Base-by-base conservation (phyloP, 129 eudicot species). In the Chrysanthemum makinoi region DNA sequence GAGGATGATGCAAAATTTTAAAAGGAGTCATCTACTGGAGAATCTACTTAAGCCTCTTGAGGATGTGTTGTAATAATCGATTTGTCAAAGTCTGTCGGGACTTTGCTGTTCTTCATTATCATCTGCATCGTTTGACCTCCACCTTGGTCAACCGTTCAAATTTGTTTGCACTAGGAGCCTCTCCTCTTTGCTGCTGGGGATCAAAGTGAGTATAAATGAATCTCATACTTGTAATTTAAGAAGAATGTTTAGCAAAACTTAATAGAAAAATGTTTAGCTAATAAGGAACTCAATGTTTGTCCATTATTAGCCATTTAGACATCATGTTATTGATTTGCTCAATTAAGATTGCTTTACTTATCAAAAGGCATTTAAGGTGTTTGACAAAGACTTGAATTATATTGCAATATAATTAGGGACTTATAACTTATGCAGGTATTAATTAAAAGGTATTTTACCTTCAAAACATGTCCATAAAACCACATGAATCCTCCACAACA, bases 401-500 rank as follows among this genome's bases (percentile, higher is more conserved):
- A 43, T 75, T 26, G 47, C 69, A 64, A 28, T 26, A 51, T 55
- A 72, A 20, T 20, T 20, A 20, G 22, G 22, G 22, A 20, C 22
- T 20, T 20, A 20, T 20, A 20, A 20, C 22, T 20, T 20, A 20
- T 20, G 22, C 22, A 20, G 0, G 22, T 20, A 20, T 20, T 20
- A 20, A 20, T 20, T 20, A 22, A 47, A 22, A 20, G 13, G 54
- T 64, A 68, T 12, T 13, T 65, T 81, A 85, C 95, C 95, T 85
- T 86, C 86, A 84, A 75, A 89, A 77, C 19, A 85, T 60, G 53
- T 87, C 91, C 96, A 87, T 87, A 54, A 75, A 50, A 83, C 82
- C 88, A 18, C 62, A 78, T 19, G 83, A 72, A 50, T 82, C 73
- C 56, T 69, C 75, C 39, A 71, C 73, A 39, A 69, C 49, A 48